Evolutionary conservation across 2,329 filamentous ascomycete species (phyloP), one percentile per base, ranked within the genome.

Genomic region (Xylariaceae sp.): DNA sequence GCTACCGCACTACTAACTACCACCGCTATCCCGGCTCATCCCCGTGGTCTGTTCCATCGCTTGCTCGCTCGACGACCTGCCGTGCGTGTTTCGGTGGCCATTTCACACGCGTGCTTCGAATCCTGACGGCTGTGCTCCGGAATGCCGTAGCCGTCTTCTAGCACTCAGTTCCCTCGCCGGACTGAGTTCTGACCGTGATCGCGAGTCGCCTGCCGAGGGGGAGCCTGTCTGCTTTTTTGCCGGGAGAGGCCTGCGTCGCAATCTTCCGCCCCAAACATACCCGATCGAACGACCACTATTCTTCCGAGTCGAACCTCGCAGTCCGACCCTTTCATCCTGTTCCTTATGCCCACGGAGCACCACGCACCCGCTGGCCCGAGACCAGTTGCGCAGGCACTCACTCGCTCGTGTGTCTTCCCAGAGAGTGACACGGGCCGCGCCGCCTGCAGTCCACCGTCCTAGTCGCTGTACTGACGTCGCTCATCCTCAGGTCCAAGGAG

Each of bases 111-210:
- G n/a, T n/a, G n/a, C n/a, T n/a, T n/a, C n/a, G n/a, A n/a, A n/a
- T n/a, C n/a, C n/a, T n/a, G n/a, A n/a, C n/a, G n/a, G n/a, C n/a
- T n/a, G n/a, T n/a, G n/a, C n/a, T 26, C 14, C 68, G 70, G 67
- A 68, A 76, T 76, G 72, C 67, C 70, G 71, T 75, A 75, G 67
- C 61, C 59, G 55, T 55, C 58, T 63, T 60, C 59, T 61, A 63
- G 61, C 57, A 59, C 70, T 74, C 71, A 74, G 70, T 65, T 74
- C 70, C 72, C 63, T 71, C 60, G 66, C 64, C 61, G 72, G 72
- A 75, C 72, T 75, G 70, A 70, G 68, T 59, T 50, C n/a, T n/a
- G n/a, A n/a, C n/a, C n/a, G n/a, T 48, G 44, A 47, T 48, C 48
- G 46, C 43, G 44, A 47, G 30, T 39, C 39, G 46, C 35, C 40